A percentile compares a stretch with the other conserved stretches of the same genome.
Conservation (phyloP, 2,329 filamentous ascomycete species). For the Leptodontidium sp. region DNA sequence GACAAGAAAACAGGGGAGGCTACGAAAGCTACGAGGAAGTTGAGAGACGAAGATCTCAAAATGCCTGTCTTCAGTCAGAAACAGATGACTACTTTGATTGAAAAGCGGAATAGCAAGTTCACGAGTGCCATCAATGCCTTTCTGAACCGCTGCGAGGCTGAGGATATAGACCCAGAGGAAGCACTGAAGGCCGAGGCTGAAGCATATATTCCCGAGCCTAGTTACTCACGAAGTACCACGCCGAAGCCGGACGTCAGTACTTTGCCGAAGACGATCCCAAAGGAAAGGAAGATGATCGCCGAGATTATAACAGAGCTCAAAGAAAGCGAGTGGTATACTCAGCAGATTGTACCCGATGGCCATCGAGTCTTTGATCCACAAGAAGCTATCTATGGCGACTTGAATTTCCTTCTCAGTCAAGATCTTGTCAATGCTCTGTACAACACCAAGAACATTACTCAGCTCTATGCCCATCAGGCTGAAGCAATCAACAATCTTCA, state of each 20-base stretch:
- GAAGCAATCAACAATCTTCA: conserved; percentile 91
- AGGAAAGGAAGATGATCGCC: conserved; percentile 78
- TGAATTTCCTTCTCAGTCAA: conserved; percentile 88
- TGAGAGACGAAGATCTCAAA: conserved; percentile 81
- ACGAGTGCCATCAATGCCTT: conserved; percentile 78
- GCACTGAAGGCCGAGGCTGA: conserved; percentile 66
- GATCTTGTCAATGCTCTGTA: conserved; percentile 94
- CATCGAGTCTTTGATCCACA: conserved; percentile 92
- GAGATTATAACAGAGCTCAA: conserved; percentile 89
- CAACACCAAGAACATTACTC: conserved; percentile 86
- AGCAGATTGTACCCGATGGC: conserved; percentile 91
- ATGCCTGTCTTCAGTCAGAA: conserved; percentile 94
- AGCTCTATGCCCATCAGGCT: conserved; percentile 90
- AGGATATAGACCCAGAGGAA: conserved; percentile 72
- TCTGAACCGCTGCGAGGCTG: conserved; percentile 74
- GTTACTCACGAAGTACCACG: conserved; percentile 51
- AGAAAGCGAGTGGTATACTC: conserved; percentile 84
- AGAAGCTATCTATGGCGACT: conserved; percentile 79
- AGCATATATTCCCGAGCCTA: conserved; percentile 68
- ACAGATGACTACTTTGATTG: conserved; percentile 88
- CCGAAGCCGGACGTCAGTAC: conserved; percentile 51
- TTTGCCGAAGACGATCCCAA: conserved; percentile 77
- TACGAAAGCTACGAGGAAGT: conserved; percentile 70
- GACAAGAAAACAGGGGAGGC: conserved; percentile 78
- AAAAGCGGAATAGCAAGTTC: conserved; percentile 89